Percentiles rank a stretch among this genome's conserved stretches.
Conservation (phyloP, 2,329 filamentous ascomycete species). For the Aureobasidium mangrovei region DNA sequence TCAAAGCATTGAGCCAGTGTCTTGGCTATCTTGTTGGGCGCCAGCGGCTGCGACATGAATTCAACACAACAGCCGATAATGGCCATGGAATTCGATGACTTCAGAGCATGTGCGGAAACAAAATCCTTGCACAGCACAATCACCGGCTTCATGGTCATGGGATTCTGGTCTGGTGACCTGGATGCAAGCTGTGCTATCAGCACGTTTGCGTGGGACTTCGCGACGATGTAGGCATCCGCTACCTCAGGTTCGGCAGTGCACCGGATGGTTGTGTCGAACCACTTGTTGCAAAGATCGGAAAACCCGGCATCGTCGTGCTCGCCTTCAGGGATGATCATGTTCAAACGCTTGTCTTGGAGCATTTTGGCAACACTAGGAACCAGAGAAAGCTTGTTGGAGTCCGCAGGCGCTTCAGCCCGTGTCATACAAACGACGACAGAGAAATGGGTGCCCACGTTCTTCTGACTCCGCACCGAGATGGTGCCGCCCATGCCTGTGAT, state of each 20-base stretch:
- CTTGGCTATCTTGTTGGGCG: slow-evolving; percentile 11
- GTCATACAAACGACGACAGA: slow-evolving; percentile 27
- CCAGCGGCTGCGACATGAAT: slow-evolving; percentile 11
- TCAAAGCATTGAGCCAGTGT: slow-evolving; percentile 20
- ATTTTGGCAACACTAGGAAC: not conserved
- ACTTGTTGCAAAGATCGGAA: not conserved
- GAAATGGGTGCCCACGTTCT: slow-evolving; percentile 47
- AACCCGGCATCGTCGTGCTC: not conserved
- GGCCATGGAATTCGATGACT: not conserved
- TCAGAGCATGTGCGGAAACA: slow-evolving; percentile 8
- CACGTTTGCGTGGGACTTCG: not conserved
- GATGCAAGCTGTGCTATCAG: not conserved
- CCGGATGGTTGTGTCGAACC: not conserved
- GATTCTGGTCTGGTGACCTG: not conserved
- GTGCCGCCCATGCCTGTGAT: slow-evolving; percentile 21
- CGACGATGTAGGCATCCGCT: not conserved
- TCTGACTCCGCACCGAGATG: slow-evolving; percentile 42
- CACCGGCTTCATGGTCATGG: not conserved
- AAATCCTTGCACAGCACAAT: slow-evolving; percentile 7
- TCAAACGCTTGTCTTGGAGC: not conserved
- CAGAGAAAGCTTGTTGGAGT: not conserved
- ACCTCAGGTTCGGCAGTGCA: not conserved
- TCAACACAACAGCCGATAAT: not conserved
- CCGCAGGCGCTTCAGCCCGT: not conserved
- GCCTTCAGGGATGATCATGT: not conserved